Evolutionary conservation across 441 rosid genomes (phyloP), one percentile per base, ranked within the genome.

Genomic region (Flueggea neowawraea): DNA sequence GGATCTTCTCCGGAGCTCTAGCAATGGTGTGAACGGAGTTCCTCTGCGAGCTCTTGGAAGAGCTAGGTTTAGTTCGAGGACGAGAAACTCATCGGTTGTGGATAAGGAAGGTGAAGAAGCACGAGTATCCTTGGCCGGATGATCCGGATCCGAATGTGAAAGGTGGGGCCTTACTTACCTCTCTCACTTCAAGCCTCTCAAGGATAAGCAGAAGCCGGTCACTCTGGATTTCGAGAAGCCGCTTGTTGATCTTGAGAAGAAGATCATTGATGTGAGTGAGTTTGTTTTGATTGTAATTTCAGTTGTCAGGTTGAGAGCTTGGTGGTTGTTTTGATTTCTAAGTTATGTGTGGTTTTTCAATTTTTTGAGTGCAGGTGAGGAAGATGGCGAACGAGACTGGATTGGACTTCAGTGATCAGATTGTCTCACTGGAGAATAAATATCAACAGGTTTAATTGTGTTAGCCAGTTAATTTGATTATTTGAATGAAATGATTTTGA

Each of bases 351-450:
- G n/a, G 16, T 16, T 14, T 28, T 3, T 12, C 28, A 31, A 43
- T 22, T 48, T 22, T 10, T 16, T 57, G 33, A 2, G 78, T 13
- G 77, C 82, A 94, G 98, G 95, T 94, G 75, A 78, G 85, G 83
- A 88, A 88, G 84, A 90, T 89, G 97, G 97, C 97, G 8, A 72
- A 78, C 47, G 95, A 90, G 67, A 88, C 95, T 36, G 96, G 97
- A 6, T 72, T 94, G 80, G 97, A 90, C 75, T 88, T 94, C 69
- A 83, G 74, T 65, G 93, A 90, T 65, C 97, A 90, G 85, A 94
- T 94, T 72, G 59, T 68, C 14, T 79, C 78, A 14, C 72, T 88
- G 67, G 96, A 94, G 84, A 83, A 68, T 70, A 91, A 87, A 70
- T 87, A 91, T 72, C 87, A 84, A 68, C 86, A 85, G 97, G 98